A percentile compares a stretch with the other conserved stretches of the same genome.
Evolutionary conservation across 2,329 filamentous ascomycete species (phyloP).

Genomic region (Fusarium nematophilum): DNA sequence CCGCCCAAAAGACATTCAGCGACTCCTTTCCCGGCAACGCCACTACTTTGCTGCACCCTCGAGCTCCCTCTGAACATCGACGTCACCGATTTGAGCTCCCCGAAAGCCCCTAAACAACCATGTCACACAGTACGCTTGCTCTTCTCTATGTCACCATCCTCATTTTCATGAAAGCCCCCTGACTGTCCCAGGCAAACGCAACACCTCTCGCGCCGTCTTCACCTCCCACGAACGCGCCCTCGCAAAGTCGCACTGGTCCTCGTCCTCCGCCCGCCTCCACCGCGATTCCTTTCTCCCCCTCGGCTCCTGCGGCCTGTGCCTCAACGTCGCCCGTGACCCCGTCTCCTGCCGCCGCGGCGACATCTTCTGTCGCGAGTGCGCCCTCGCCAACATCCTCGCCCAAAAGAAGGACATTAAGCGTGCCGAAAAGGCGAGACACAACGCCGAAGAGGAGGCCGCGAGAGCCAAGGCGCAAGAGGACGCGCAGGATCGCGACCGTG

Average conservation of each 20-base stretch:
- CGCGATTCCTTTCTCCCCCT: slow-evolving; percentile 95
- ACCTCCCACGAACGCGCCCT: slow-evolving; percentile 89
- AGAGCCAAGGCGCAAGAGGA: slow-evolving; percentile 71
- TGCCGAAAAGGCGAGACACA: slow-evolving; percentile 73
- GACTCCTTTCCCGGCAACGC: too few relatives aligned
- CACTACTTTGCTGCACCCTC: neutral
- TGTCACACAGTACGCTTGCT: slow-evolving; percentile 58
- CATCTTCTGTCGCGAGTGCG: slow-evolving; percentile 95
- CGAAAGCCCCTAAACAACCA: slow-evolving; percentile 32
- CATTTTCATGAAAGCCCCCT: neutral
- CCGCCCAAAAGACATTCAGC: too few relatives aligned
- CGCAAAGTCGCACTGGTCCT: slow-evolving; percentile 84
- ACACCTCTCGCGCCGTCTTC: slow-evolving; percentile 93
- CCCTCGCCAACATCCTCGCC: slow-evolving; percentile 87
- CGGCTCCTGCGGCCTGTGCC: slow-evolving; percentile 87
- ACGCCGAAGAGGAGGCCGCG: slow-evolving; percentile 69
- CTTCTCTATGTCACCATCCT: neutral
- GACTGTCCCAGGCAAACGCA: slow-evolving; percentile 75
- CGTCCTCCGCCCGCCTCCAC: slow-evolving; percentile 82
- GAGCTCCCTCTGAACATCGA: neutral
- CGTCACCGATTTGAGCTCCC: slow-evolving; percentile 9
- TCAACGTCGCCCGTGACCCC: slow-evolving; percentile 82
- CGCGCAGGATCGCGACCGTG: slow-evolving; percentile 75
- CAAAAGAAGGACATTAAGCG: slow-evolving; percentile 94
- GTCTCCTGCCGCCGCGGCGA: slow-evolving; percentile 88